Conservation (phyloP, 306 rosid species). For the Cucurbita maxima region DNA sequence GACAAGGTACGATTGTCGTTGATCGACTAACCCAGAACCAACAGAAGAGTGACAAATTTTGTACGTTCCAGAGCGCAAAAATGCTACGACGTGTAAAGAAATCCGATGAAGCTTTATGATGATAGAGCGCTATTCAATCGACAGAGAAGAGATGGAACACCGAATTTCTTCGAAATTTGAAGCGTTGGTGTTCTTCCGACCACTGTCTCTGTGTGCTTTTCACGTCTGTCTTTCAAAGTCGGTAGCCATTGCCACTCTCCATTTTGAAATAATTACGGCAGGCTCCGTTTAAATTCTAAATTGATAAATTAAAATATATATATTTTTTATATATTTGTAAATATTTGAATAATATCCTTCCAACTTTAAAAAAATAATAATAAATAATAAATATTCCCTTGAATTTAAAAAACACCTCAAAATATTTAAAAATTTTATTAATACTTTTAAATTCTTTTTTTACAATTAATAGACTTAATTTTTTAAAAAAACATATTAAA, state of each 20-base stretch:
- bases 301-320: too few species aligned
- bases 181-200: neutral
- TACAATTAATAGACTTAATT: too few species aligned
- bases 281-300: too few species aligned
- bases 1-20: neutral
- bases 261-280: neutral
- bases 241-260: neutral
- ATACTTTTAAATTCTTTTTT: too few species aligned
- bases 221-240: neutral
- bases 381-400: too few species aligned
- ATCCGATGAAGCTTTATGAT: neutral
- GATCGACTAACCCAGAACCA: neutral
- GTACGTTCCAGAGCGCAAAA: neutral
- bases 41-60: neutral
- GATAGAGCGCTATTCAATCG: neutral
- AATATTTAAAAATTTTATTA: too few species aligned
- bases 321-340: too few species aligned
- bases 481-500: too few species aligned
- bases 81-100: neutral
- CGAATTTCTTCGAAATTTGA: neutral
- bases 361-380: too few species aligned
- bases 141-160: neutral
- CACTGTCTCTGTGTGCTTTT: neutral
- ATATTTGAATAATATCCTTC: too few species aligned
- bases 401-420: too few species aligned